Evolutionary conservation across 441 rosid genomes (phyloP), one percentile per base, ranked within the genome.

Genomic region (Macaranga tanarius): DNA sequence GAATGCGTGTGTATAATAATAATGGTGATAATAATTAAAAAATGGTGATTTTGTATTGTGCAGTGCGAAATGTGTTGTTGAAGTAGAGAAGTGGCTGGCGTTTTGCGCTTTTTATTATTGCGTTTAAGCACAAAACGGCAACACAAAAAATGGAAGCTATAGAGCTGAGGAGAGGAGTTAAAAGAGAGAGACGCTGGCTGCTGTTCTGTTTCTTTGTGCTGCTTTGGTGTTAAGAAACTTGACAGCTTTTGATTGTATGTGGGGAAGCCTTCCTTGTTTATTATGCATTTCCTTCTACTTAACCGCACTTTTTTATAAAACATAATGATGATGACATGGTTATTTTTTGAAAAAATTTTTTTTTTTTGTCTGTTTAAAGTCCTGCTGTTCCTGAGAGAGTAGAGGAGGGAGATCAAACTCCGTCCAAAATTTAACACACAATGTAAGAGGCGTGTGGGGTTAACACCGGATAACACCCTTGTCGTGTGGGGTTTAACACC

Each of bases 221-320:
- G 8, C 47, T 38, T 44, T 6, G 52, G 26, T 7, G 16, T 44
- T 58, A 2, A 34, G 55, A 25, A 52, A 48, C 23, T 52, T 26
- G 38, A 34, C 34, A 64, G 26, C 23, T 34, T 44, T 11, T 50
- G 54, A 7, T 72, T 7, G 17, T 9, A 19, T 70, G 75, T 2
- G 77, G 47, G 47, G 22, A 34, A 64, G 64, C 38, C 22, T 44
- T 69, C 12, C 12, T 61, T 17, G 17, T 61, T 47, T 74, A 51
- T 4, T 1, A 59, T 78, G 72, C 19, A 15, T 11, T 5, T 12
- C 19, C 19, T 15, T 10, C 19, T 48, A 15, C 12, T 45, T 38
- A 38, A 7, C 42, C 42, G 7, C n/a, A n/a, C n/a, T n/a, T n/a
- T n/a, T n/a, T n/a, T n/a, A n/a, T n/a, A n/a, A n/a, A n/a, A n/a